These are phyloP conservation scores for Macrolepiota albuminosa DNA, from an alignment of 768 basidiomycete species.

Conservation along the genomic window DNA sequence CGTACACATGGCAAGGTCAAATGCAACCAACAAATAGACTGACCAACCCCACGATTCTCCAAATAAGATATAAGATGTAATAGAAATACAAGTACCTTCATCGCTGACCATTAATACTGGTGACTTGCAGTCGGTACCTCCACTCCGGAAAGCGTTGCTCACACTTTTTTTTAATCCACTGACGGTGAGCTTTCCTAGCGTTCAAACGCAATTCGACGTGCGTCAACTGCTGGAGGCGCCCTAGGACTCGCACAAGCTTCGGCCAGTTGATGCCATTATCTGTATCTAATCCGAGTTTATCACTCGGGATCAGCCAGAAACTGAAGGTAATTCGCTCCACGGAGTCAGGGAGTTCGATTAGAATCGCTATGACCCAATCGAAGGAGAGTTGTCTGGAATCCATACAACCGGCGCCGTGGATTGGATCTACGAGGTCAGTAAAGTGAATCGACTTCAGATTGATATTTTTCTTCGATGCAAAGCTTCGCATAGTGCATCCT, in stretches of 20 bases:
- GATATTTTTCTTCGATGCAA: constrained; percentile 4
- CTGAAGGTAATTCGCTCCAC: constrained; percentile 6
- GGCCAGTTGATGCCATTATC: constrained; percentile 3
- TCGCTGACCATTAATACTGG: neutral
- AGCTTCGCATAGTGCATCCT: neutral
- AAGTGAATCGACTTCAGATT: constrained; percentile 8
- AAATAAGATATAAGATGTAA: neutral
- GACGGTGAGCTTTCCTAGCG: constrained; percentile 3
- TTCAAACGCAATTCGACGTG: constrained; percentile 3
- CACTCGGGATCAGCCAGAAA: constrained; percentile 13
- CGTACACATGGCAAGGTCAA: no score
- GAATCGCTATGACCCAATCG: constrained; percentile 8
- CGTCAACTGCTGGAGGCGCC: neutral
- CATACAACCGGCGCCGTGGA: neutral
- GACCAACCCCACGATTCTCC: neutral
- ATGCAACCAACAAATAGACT: neutral
- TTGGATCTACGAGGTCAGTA: constrained; percentile 12
- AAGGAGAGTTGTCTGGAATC: neutral
- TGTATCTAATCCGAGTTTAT: constrained; percentile 7
- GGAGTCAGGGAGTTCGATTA: constrained; percentile 4
- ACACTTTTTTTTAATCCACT: constrained; percentile 6
- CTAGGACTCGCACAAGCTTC: neutral
- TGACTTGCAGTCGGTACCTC: neutral
- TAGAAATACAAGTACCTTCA: neutral
- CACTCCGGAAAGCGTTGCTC: constrained; percentile 1